Conservation (phyloP, 140 eudicot genomes). For the Anethum foeniculum region DNA sequence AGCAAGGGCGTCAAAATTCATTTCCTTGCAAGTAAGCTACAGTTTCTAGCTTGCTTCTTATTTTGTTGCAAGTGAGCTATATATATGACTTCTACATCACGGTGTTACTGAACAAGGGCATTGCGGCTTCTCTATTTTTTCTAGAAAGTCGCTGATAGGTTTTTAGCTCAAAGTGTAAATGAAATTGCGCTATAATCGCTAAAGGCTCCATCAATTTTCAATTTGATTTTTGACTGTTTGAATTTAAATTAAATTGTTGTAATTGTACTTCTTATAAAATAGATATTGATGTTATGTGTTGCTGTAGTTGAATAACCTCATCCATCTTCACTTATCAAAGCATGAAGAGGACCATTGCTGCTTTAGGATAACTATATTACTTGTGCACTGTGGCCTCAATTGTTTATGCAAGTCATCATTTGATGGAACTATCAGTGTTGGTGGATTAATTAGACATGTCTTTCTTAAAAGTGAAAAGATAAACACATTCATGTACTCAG, state of each 20-base stretch:
- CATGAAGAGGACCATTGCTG: not conserved
- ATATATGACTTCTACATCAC: not conserved
- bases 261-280: not conserved
- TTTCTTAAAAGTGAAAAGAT: not conserved
- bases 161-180: not conserved
- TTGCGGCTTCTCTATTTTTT: slow-evolving; percentile 26
- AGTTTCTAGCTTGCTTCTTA: not conserved
- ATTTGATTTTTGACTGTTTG: not conserved
- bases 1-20: slow-evolving; percentile 26
- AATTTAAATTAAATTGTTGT: not conserved
- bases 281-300: not conserved
- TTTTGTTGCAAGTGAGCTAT: not conserved
- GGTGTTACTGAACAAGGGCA: slow-evolving; percentile 18
- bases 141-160: slow-evolving; percentile 14
- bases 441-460: not conserved
- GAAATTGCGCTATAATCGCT: not conserved
- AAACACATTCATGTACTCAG: not conserved
- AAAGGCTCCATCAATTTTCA: not conserved
- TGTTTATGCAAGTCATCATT: not conserved
- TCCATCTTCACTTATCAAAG: not conserved
- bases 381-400: not conserved
- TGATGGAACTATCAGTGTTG: not conserved
- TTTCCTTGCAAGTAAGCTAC: not conserved
- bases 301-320: not conserved
- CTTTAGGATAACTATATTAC: not conserved